Evolutionary conservation across 768 basidiomycete species (phyloP), one percentile per base, ranked within the genome.

Genomic region (Neoboletus subvelutipes): DNA sequence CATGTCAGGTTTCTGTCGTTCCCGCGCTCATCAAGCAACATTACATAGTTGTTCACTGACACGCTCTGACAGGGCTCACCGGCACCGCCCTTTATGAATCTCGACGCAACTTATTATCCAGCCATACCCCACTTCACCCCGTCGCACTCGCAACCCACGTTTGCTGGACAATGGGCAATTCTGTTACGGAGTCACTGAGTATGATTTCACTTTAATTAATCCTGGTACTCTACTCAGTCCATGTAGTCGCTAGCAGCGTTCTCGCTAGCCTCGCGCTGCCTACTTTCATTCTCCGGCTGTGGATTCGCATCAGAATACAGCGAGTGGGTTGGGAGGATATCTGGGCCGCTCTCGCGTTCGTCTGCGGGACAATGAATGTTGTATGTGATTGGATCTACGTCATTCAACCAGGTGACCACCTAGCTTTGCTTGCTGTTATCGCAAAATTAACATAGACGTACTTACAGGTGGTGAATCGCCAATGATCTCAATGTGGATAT

Each of bases 281-380:
- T 26, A 39, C 57, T 28, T 56, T 56, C 17, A 6, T 66, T 15
- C 59, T 69, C 26, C 58, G 65, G 26, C 11, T 68, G 18, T 49
- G 62, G 50, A 65, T 67, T 34, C 67, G 67, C 28, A 45, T 64
- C 24, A 47, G 26, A 24, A 62, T 69, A 31, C 55, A 50, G 39
- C 55, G 60, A 13, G 45, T 68, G 22, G 65, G 67, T 24, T 48
- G 62, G 52, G 67, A 69, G 13, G 67, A 69, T 29, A 28, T 55
- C 39, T 68, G 56, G 59, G 67, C 67, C 7, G 42, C 37, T 1
- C 34, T 57, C 12, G 67, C 64, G 1, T 48, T 67, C 34, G 4
- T 56, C 11, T 68, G 47, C 9, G 67, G 61, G 13, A 29, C 22
- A 18, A 39, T 56, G 7, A 48, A 37, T 20, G 24, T 57, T 18